These are phyloP conservation scores for Aspergillus sp. DNA, from an alignment of 2,329 filamentous ascomycete species.

Conservation along the genomic window DNA sequence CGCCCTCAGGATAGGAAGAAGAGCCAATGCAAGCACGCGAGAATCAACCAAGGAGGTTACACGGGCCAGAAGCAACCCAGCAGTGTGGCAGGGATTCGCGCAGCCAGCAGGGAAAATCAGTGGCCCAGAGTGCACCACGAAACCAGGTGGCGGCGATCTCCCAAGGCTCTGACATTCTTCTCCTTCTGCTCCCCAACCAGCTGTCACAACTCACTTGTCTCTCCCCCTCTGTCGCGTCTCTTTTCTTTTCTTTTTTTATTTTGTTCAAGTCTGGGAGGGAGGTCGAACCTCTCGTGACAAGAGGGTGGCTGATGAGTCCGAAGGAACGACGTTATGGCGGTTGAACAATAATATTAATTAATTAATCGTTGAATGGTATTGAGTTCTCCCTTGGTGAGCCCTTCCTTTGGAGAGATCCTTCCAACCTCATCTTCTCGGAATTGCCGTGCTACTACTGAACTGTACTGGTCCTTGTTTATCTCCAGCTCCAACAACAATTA, in stretches of 20 bases:
- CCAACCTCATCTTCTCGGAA: neutral
- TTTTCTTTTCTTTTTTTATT: neutral
- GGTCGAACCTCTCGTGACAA: neutral
- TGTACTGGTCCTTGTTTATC: neutral
- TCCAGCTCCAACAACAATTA: neutral
- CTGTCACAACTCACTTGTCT: neutral
- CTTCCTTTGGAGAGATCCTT: neutral
- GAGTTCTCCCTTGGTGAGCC: neutral
- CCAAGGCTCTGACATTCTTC: neutral
- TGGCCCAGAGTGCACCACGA: constrained; percentile 25
- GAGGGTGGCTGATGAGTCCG: neutral
- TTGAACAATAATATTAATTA: no score
- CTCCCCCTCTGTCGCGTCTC: neutral
- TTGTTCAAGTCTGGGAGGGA: neutral
- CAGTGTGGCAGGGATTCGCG: constrained; percentile 21
- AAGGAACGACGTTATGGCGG: neutral
- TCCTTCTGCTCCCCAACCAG: neutral
- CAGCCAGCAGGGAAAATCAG: constrained; percentile 19
- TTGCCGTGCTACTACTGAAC: neutral
- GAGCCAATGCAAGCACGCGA: constrained; percentile 24
- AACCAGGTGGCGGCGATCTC: constrained; percentile 18
- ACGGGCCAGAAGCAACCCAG: constrained; percentile 10
- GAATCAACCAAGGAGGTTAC: constrained; percentile 19
- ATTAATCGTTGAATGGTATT: neutral
- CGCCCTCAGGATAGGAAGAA: neutral